Base-by-base conservation (phyloP, 2,329 filamentous ascomycete genomes). In the Penicillium griseofulvum region DNA sequence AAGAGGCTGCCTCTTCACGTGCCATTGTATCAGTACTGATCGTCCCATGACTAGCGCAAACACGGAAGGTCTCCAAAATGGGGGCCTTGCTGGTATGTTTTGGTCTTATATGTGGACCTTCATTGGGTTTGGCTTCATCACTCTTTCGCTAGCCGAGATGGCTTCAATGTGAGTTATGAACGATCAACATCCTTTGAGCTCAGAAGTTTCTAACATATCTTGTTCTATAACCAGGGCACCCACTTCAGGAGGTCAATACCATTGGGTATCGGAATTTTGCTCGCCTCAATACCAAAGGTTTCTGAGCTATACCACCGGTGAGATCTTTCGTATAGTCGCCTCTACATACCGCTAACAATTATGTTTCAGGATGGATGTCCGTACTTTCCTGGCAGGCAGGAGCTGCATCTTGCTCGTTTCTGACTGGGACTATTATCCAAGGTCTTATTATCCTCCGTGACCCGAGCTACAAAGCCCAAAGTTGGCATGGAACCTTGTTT, bases 41-140 rank as follows among this genome's bases (percentile, higher is more conserved):
- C 0, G 3, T 22, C 10, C 26, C 4, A 5, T 33, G 12, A 14
- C 1, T 19, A 68, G 62, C 37, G 60, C 62, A 5, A 64, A 66
- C 16, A 61, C 58, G 0, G 56, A 68, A 41, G 65, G 64, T 0
- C 58, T 67, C 4, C 38, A 60, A n/a, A 60, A 68, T 45, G 63
- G 62, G 0, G 64, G 66, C 3, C 52, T 61, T 22, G 64, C 63
- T 2, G 65, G 63, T 3, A 29, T 68, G 34, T 59, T 65, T 14
- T 66, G 64, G 63, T 61, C 68, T 0, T 73, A 68, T 55, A 43
- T 74, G 12, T 68, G 68, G 58, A 72, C 86, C 31, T 74, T 87
- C 22, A 84, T 92, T 6, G 86, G 88, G 0, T 81, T 88, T 26
- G 87, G 88, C 8, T 86, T 85, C 24, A 79, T 91, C 26, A 66